Conservation (phyloP, 2,329 filamentous ascomycete species). For the Fusarium austroafricanum region DNA sequence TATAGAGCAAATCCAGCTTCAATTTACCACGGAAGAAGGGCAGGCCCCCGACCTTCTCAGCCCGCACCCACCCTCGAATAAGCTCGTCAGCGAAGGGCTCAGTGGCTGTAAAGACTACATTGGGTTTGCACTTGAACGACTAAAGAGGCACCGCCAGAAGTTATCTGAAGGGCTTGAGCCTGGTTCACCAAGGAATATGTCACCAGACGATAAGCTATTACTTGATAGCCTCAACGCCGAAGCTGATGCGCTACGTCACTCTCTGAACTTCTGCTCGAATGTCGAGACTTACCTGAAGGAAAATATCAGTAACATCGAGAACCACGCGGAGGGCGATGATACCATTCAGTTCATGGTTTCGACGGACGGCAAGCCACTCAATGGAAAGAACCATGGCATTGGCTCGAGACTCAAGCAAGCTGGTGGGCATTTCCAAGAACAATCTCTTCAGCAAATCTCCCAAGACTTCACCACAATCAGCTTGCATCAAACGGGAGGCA, state of each 20-base stretch:
- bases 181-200: background rate
- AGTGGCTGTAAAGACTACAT: background rate
- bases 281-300: slow-evolving; percentile 21
- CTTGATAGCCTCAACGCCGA: background rate
- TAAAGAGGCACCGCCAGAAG: background rate
- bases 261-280: slow-evolving; percentile 9
- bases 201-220: background rate
- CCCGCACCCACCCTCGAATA: background rate
- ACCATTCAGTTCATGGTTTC: slow-evolving; percentile 35
- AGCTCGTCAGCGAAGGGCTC: background rate
- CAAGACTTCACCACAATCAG: slow-evolving; percentile 11
- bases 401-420: slow-evolving; percentile 29
- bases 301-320: slow-evolving; percentile 33
- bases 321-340: slow-evolving; percentile 35
- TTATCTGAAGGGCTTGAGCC: background rate
- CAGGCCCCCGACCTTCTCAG: background rate
- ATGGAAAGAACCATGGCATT: slow-evolving; percentile 33
- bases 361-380: slow-evolving; percentile 29
- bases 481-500: background rate
- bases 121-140: background rate
- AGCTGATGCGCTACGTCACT: background rate
- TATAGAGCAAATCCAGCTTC: slow-evolving; percentile 31
- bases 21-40: background rate
- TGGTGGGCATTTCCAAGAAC: slow-evolving; percentile 29
- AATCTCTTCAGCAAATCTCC: slow-evolving; percentile 33